Percentiles rank a stretch among this genome's conserved stretches.
Conservation (phyloP, 2,329 filamentous ascomycete species). For the Neonectria hederae region DNA sequence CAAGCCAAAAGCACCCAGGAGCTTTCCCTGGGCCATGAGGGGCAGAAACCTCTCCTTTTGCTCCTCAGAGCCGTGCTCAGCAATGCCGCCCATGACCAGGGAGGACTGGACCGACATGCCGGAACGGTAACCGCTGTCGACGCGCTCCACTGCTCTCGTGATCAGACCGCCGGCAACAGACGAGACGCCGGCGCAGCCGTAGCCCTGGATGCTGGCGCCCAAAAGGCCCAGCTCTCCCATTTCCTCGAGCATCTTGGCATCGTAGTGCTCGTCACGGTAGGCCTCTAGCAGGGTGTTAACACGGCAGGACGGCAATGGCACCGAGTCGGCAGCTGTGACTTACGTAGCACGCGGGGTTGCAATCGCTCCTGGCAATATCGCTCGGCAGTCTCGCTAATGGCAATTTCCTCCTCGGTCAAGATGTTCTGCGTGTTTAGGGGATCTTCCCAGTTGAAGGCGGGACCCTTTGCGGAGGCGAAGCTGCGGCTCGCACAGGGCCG, state of each 20-base stretch:
- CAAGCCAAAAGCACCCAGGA: slow-evolving; percentile 86
- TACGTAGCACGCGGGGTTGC: slow-evolving; percentile 86
- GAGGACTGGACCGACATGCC: slow-evolving; percentile 95
- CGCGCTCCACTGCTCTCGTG: slow-evolving; percentile 87
- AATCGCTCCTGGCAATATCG: slow-evolving; percentile 93
- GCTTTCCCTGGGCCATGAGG: slow-evolving; percentile 80
- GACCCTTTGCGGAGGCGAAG: slow-evolving; percentile 49
- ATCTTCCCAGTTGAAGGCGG: slow-evolving; percentile 88
- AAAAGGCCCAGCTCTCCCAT: slow-evolving; percentile 94
- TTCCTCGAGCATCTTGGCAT: slow-evolving; percentile 84
- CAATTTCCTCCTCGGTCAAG: slow-evolving; percentile 88
- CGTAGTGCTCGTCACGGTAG: slow-evolving; percentile 86
- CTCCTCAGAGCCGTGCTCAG: slow-evolving; percentile 87
- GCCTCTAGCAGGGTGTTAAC: slow-evolving; percentile 65
- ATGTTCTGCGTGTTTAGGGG: slow-evolving; percentile 79
- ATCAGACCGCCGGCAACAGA: slow-evolving; percentile 91
- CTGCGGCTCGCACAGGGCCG: slow-evolving; percentile 43
- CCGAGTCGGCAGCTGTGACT: slow-evolving; percentile 16
- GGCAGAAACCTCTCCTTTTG: slow-evolving; percentile 87
- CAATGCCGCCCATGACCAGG: slow-evolving; percentile 91
- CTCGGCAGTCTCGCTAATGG: slow-evolving; percentile 89
- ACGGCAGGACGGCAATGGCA: slow-evolving; percentile 11
- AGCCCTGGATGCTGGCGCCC: slow-evolving; percentile 86
- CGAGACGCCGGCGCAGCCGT: slow-evolving; percentile 87
- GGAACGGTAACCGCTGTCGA: slow-evolving; percentile 91